A percentile compares a stretch with the other conserved stretches of the same genome.
phyloP scores from a whole-genome alignment of 768 basidiomycete species.

The Cytidiella melzeri region DNA sequence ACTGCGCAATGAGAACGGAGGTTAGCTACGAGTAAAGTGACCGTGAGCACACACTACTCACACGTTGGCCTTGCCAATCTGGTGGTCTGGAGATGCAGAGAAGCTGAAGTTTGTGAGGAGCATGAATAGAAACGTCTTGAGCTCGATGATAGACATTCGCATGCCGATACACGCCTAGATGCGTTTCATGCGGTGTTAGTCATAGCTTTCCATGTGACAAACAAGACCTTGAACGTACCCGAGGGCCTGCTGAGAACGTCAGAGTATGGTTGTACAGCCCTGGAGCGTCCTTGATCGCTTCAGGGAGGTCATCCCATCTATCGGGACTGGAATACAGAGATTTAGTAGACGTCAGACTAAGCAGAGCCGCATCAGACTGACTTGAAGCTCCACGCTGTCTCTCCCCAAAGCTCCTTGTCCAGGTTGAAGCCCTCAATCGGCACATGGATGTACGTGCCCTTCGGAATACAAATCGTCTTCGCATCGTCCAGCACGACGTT shows the following conservation, averaged over 20 bases:
- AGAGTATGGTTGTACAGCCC: slow-evolving; percentile 67
- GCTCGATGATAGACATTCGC: slow-evolving; percentile 79
- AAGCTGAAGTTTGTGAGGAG: slow-evolving; percentile 69
- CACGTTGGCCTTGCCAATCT: slow-evolving; percentile 75
- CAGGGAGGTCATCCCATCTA: slow-evolving; percentile 73
- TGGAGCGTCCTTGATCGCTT: slow-evolving; percentile 57
- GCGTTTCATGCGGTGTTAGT: slow-evolving; percentile 1
- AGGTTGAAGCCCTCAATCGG: slow-evolving; percentile 78
- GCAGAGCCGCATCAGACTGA: slow-evolving; percentile 24
- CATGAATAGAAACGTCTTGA: slow-evolving; percentile 70
- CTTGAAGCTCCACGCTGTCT: slow-evolving; percentile 79
- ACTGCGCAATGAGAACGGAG: too few species aligned
- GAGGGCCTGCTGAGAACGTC: slow-evolving; percentile 76
- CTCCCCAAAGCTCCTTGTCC: slow-evolving; percentile 74
- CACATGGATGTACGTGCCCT: slow-evolving; percentile 72
- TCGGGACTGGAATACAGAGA: slow-evolving; percentile 50
- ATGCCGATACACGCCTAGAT: slow-evolving; percentile 75
- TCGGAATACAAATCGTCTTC: slow-evolving; percentile 45
- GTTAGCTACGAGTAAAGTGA: too few species aligned
- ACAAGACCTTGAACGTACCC: slow-evolving; percentile 52
- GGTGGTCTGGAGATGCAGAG: slow-evolving; percentile 58
- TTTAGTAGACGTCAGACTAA: background rate
- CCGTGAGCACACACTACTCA: slow-evolving; percentile 26
- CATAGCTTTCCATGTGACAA: background rate
- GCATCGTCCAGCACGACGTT: slow-evolving; percentile 31